Evolutionary conservation across 352 stramenopile genomes (phyloP).

Genomic region (Paralagenidium karlingii): DNA sequence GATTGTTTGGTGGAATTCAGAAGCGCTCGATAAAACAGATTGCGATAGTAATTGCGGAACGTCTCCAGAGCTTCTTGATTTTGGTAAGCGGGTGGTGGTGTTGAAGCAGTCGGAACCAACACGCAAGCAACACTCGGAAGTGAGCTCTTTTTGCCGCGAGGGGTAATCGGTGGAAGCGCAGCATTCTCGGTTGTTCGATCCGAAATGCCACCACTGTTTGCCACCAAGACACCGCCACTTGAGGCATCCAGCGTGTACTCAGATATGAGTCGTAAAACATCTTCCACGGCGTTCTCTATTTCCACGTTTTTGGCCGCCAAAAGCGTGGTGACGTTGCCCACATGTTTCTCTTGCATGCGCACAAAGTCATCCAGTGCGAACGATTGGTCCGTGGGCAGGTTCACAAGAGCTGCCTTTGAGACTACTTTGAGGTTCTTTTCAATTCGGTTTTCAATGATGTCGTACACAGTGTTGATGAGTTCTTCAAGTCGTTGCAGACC

Average conservation of each 20-base stretch:
- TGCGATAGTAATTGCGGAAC: constrained; percentile 67
- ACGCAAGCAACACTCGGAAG: constrained; percentile 9
- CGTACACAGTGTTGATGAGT: constrained; percentile 68
- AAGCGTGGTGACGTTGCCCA: constrained; percentile 37
- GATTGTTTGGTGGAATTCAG: constrained; percentile 73
- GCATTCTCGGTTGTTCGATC: too few species aligned
- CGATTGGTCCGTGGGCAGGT: constrained; percentile 64
- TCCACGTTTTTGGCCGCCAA: constrained; percentile 73
- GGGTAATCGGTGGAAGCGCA: too few species aligned
- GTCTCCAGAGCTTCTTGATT: constrained; percentile 21
- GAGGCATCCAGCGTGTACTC: constrained; percentile 47
- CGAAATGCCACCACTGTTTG: too few species aligned
- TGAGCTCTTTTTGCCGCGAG: constrained; percentile 5
- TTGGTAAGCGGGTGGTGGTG: too few species aligned
- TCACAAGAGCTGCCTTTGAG: constrained; percentile 56
- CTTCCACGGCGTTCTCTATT: constrained; percentile 79
- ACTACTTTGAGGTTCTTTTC: constrained; percentile 79
- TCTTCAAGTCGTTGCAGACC: constrained; percentile 64
- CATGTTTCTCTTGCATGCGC: constrained; percentile 64
- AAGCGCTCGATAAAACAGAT: constrained; percentile 69
- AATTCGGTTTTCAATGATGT: constrained; percentile 76
- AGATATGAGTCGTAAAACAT: constrained; percentile 51
- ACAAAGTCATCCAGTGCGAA: constrained; percentile 85
- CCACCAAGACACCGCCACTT: constrained; percentile 1
- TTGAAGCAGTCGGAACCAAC: neutral